Percentiles rank a stretch among this genome's conserved stretches.
phyloP scores from a whole-genome alignment of 2,329 filamentous ascomycete genomes.

The Orbilia blumenaviensis region DNA sequence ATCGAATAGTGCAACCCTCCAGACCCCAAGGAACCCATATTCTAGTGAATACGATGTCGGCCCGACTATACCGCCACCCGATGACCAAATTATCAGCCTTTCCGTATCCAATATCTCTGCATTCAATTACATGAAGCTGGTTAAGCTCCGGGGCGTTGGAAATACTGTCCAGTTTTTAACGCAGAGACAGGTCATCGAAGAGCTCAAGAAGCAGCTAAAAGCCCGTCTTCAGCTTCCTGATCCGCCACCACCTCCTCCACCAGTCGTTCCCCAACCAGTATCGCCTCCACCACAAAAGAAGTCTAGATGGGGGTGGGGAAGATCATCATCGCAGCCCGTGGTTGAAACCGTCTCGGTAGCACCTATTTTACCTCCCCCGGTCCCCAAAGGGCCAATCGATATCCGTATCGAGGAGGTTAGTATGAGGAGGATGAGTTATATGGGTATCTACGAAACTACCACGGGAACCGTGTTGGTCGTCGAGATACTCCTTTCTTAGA shows the following conservation, averaged over 20 bases:
- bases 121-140: slow-evolving; percentile 47
- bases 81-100: slow-evolving; percentile 39
- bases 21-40: slow-evolving; percentile 15
- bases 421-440: slow-evolving; percentile 50
- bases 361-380: slow-evolving; percentile 15
- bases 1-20: slow-evolving; percentile 28
- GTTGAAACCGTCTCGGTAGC: slow-evolving; percentile 4
- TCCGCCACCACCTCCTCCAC: slow-evolving; percentile 25
- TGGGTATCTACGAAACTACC: slow-evolving; percentile 45
- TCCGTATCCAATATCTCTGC: slow-evolving; percentile 26
- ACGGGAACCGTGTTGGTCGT: slow-evolving; percentile 47
- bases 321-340: slow-evolving; percentile 3
- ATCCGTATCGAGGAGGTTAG: slow-evolving; percentile 49
- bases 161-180: slow-evolving; percentile 50
- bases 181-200: slow-evolving; percentile 44
- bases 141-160: slow-evolving; percentile 29
- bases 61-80: neutral
- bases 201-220: slow-evolving; percentile 45
- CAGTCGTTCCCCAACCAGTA: slow-evolving; percentile 20
- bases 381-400: slow-evolving; percentile 29
- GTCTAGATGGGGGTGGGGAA: slow-evolving; percentile 49
- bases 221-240: slow-evolving; percentile 40
- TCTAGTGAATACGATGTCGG: slow-evolving; percentile 29
- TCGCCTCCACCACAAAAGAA: slow-evolving; percentile 47
- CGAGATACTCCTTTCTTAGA: slow-evolving; percentile 34